Evolutionary conservation across 371 early-diverging fungal genomes (phyloP), one percentile per base, ranked within the genome.

Genomic region (Rhizopus microsporus): DNA sequence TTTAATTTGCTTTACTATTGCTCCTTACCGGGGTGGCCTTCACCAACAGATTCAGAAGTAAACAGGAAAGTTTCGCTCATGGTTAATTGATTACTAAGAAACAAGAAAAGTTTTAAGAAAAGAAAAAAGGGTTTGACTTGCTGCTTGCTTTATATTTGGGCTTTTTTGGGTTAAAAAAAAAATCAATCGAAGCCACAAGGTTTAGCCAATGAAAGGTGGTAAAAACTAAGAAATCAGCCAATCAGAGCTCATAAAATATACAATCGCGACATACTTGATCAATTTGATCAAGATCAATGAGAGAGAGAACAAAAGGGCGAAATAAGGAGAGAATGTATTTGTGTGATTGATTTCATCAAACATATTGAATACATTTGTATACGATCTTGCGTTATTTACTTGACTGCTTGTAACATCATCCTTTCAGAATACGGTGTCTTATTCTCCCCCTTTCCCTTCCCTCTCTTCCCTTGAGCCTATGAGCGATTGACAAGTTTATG

Each of bases 1-100:
- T 23, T 29, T 49, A 1, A 13, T 40, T 7, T 23, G 15, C 15
- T 31, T 33, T 54, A n/a, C 15, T 15, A 23, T 43, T n/a, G n/a
- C 35, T 52, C 67, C 71, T 56, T 80, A 91, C 90, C 93, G 64
- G 99, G 98, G 80, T 99, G 99, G 63, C 99, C 99, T 88, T 97
- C 97, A 75, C 99, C 98, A 72, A 99, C 99, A 65, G 98, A 97
- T 84, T 99, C 99, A 65, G 98, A 97, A 67, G 99, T 99, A 87
- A 97, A 99, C 65, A 98, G 88, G 87, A 97, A 97, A 59, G 93
- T 92, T 31, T 71, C 63, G 68, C 71, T 64, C 68, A 67, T 68
- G 40, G 51, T 59, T 51, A 29, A 43, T 39, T 39, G 31, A 34
- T 33, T 37, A 37, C 9, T 38, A 57, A 45, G 38, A 12, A 13